Evolutionary conservation across 306 rosid genomes (phyloP).

Genomic region (Prunus campanulata): DNA sequence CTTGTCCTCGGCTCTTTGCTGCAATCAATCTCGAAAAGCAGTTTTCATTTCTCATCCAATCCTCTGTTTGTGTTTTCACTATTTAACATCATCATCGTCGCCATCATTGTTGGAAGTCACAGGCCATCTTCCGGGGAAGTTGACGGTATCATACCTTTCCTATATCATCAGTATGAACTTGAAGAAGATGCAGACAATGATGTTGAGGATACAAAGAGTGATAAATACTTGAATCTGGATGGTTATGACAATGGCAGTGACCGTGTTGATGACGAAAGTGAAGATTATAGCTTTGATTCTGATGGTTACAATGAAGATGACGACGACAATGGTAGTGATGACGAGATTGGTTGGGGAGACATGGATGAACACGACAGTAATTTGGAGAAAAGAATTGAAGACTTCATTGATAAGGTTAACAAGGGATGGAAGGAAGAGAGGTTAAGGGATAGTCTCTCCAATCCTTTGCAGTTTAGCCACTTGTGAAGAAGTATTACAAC

Average conservation of each 20-base stretch:
- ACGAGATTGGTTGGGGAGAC: slow-evolving; percentile 16
- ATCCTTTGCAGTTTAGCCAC: background rate
- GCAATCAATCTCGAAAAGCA: background rate
- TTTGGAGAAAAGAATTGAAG: slow-evolving; percentile 31
- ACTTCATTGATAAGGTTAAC: slow-evolving; percentile 40
- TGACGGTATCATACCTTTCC: background rate
- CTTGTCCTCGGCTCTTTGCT: background rate
- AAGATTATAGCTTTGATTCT: slow-evolving; percentile 7
- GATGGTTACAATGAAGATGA: slow-evolving; percentile 9
- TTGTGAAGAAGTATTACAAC: background rate
- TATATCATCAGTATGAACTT: slow-evolving; percentile 5
- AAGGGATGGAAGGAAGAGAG: slow-evolving; percentile 39
- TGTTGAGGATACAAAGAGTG: background rate
- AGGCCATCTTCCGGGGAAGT: slow-evolving; percentile 18
- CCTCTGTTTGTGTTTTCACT: slow-evolving; percentile 31
- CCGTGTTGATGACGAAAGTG: background rate
- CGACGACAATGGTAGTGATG: background rate
- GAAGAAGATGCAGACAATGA: background rate
- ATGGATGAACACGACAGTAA: slow-evolving; percentile 22
- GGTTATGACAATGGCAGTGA: background rate
- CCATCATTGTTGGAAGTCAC: slow-evolving; percentile 21
- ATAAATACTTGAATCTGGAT: background rate
- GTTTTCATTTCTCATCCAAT: slow-evolving; percentile 12
- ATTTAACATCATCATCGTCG: slow-evolving; percentile 29
- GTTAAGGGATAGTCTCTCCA: slow-evolving; percentile 3